Conservation (phyloP, 352 stramenopile genomes). For the Phytophthora hybrid region DNA sequence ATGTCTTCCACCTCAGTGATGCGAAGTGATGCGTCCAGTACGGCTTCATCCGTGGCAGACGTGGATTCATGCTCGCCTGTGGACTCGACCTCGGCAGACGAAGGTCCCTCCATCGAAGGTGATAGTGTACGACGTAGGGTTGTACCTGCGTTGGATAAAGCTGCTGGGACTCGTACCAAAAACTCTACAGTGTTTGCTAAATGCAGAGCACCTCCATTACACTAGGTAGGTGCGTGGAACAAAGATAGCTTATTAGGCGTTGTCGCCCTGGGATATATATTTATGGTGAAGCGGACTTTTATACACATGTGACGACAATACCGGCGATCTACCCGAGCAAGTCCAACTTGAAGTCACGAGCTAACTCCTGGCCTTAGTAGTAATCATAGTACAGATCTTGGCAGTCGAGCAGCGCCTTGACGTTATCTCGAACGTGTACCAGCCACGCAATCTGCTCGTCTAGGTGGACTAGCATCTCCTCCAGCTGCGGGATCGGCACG, state of each 20-base stretch:
- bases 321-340: neutral
- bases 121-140: neutral
- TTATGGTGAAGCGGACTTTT: slow-evolving; percentile 23
- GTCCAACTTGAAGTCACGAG: neutral
- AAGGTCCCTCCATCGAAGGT: slow-evolving; percentile 17
- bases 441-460: slow-evolving; percentile 75
- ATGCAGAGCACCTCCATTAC: slow-evolving; percentile 2
- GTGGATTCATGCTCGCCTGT: slow-evolving; percentile 1
- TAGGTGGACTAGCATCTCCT: slow-evolving; percentile 79
- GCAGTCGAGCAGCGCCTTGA: slow-evolving; percentile 77
- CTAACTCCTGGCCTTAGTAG: slow-evolving; percentile 18
- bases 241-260: slow-evolving; percentile 28
- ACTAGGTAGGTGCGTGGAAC: neutral
- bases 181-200: slow-evolving; percentile 8
- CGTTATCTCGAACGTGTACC: slow-evolving; percentile 76
- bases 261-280: slow-evolving; percentile 28
- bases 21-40: neutral
- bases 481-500: slow-evolving; percentile 76
- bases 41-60: neutral
- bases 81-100: neutral
- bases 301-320: slow-evolving; percentile 22
- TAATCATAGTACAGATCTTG: slow-evolving; percentile 54
- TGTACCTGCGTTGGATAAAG: neutral
- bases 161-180: neutral
- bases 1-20: neutral